These are phyloP conservation scores for Purpureocillium lavendulum DNA, from an alignment of 2,329 filamentous ascomycete genomes.

Conservation along the genomic window DNA sequence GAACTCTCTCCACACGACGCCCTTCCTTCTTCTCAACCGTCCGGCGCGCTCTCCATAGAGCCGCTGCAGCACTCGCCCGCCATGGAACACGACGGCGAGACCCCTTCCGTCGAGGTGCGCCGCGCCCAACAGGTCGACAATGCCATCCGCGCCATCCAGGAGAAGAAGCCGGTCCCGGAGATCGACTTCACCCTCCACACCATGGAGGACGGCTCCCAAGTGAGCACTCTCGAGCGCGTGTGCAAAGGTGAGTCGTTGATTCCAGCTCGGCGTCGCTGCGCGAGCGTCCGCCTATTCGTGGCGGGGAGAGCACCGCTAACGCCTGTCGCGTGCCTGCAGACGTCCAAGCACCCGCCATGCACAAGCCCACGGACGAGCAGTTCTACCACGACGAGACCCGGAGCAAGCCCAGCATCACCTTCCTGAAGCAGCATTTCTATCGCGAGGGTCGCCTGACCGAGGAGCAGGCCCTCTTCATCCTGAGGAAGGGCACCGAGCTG, in stretches of 20 bases:
- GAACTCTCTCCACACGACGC: background rate
- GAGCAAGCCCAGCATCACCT: conserved; percentile 83
- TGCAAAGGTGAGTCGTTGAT: conserved; percentile 78
- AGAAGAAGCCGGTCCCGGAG: conserved; percentile 93
- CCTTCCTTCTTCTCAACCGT: background rate
- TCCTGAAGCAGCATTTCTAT: conserved; percentile 97
- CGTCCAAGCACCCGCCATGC: conserved; percentile 93
- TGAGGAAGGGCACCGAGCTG: conserved; percentile 78
- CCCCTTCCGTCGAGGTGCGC: conserved; percentile 30
- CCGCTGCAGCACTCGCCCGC: conserved; percentile 12
- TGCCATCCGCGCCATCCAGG: conserved; percentile 81
- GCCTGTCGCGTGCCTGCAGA: conserved; percentile 46
- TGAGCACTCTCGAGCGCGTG: conserved; percentile 90
- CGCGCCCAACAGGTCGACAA: conserved; percentile 67
- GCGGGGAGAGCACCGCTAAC: conserved; percentile 5
- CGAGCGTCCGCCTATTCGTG: background rate
- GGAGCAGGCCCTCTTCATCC: conserved; percentile 94
- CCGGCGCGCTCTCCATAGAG: background rate
- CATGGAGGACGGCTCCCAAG: conserved; percentile 94
- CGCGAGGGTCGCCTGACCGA: conserved; percentile 94
- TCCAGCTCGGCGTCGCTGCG: background rate
- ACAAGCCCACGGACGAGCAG: conserved; percentile 84
- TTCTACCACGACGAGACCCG: conserved; percentile 85
- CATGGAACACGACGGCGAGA: conserved; percentile 42
- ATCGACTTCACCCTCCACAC: conserved; percentile 98